Conservation (phyloP, 2,329 filamentous ascomycete genomes). For the Neocucurbitaria cava region DNA sequence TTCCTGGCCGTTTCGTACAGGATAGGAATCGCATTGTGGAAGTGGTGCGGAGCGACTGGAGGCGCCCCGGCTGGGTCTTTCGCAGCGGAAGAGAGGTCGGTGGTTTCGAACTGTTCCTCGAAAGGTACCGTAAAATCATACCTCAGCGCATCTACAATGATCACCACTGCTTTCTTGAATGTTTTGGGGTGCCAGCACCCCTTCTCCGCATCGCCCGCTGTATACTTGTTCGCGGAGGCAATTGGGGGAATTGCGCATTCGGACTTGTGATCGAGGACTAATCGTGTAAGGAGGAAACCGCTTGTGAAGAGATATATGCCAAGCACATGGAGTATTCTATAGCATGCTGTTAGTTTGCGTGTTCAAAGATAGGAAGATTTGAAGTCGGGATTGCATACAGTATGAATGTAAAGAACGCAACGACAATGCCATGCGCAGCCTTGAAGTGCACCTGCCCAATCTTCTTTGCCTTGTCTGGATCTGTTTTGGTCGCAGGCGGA, state of each 20-base stretch:
- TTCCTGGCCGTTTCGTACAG: conserved; percentile 81
- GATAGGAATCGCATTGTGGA: conserved; percentile 87
- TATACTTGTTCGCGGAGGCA: conserved; percentile 49
- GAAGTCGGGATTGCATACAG: conserved; percentile 51
- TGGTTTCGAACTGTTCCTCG: conserved; percentile 58
- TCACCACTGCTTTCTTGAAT: conserved; percentile 88
- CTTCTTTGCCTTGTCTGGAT: conserved; percentile 45
- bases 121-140: conserved; percentile 96
- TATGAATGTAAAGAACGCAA: conserved; percentile 74
- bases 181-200: conserved; percentile 97
- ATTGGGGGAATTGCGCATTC: conserved; percentile 79
- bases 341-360: conserved; percentile 11
- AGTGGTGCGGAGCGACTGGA: conserved; percentile 61
- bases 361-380: neutral
- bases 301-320: conserved; percentile 93
- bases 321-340: conserved; percentile 72
- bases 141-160: conserved; percentile 90
- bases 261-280: conserved; percentile 79
- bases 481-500: conserved; percentile 8
- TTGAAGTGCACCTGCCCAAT: conserved; percentile 59
- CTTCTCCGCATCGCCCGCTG: conserved; percentile 54
- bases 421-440: conserved; percentile 58
- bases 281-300: conserved; percentile 89
- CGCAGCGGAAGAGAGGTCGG: conserved; percentile 25
- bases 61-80: conserved; percentile 17